Percentiles rank a stretch among this genome's conserved stretches.
Conservation (phyloP, 805 yeast species). For the Wickerhamomyces ciferrii region DNA sequence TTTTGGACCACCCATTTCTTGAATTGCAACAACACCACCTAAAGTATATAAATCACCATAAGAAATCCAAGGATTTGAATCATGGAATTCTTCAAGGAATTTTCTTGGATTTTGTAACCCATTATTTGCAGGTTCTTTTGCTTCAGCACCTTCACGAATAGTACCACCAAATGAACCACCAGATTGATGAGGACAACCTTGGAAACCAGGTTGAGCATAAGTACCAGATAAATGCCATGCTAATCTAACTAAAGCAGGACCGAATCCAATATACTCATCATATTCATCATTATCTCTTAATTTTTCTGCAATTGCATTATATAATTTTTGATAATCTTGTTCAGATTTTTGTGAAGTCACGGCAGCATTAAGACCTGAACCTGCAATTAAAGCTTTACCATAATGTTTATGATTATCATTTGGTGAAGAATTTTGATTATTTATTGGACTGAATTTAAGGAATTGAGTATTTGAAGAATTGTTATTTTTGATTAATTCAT, state of each 20-base stretch:
- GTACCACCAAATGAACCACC: conserved; percentile 77
- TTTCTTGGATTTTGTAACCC: conserved; percentile 47
- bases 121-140: conserved; percentile 44
- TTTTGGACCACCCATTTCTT: conserved; percentile 75
- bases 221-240: conserved; percentile 92
- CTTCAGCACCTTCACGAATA: conserved; percentile 50
- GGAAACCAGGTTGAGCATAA: conserved; percentile 49
- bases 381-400: background rate
- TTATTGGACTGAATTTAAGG: background rate
- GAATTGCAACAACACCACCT: conserved; percentile 75
- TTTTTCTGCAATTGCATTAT: background rate
- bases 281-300: conserved; percentile 42
- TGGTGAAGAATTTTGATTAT: background rate
- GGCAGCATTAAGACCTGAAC: background rate
- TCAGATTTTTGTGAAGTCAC: background rate
- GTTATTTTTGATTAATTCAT: background rate
- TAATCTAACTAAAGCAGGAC: conserved; percentile 73
- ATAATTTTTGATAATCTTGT: background rate
- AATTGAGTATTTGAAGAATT: background rate
- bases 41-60: conserved; percentile 79
- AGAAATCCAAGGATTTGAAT: conserved; percentile 62
- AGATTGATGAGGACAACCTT: conserved; percentile 30
- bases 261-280: conserved; percentile 65
- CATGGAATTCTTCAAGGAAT: conserved; percentile 51
- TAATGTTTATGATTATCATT: background rate